Conservation (phyloP, 2,329 filamentous ascomycete species). For the Chrysoporthe deuterocubensis region DNA sequence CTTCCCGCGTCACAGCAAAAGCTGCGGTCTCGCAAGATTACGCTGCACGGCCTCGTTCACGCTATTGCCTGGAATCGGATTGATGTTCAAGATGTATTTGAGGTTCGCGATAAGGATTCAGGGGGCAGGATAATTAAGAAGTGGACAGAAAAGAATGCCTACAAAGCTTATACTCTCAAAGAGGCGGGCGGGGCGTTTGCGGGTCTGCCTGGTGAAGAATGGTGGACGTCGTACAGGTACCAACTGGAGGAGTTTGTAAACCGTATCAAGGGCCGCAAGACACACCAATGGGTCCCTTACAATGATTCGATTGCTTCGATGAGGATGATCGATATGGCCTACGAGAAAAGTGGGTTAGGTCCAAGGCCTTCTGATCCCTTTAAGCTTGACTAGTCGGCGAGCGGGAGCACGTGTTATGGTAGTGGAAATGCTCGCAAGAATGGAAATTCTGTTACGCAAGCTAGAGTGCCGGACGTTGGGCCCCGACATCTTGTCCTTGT, state of each 20-base stretch:
- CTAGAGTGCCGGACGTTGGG: no score
- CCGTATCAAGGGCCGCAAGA: slow-evolving; percentile 42
- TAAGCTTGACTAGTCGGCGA: not conserved
- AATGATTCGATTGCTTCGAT: slow-evolving; percentile 43
- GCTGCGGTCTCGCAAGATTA: slow-evolving; percentile 35
- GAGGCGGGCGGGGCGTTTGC: slow-evolving; percentile 37
- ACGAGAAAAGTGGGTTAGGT: slow-evolving; percentile 41
- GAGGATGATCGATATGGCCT: slow-evolving; percentile 46
- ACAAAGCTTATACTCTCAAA: slow-evolving; percentile 40
- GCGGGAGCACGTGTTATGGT: no score
- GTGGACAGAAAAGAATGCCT: slow-evolving; percentile 33
- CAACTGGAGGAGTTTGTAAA: slow-evolving; percentile 55
- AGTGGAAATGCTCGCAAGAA: not conserved
- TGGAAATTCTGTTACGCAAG: no score
- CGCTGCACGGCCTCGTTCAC: slow-evolving; percentile 35
- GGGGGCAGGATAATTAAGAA: slow-evolving; percentile 30
- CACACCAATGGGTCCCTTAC: slow-evolving; percentile 41
- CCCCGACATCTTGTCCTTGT: not conserved
- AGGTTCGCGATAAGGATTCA: slow-evolving; percentile 33
- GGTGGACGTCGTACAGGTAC: slow-evolving; percentile 50
- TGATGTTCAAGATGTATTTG: slow-evolving; percentile 41
- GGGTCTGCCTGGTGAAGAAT: slow-evolving; percentile 37
- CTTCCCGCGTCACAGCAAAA: slow-evolving; percentile 33
- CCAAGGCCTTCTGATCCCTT: not conserved
- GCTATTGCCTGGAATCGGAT: slow-evolving; percentile 40